Evolutionary conservation across 2,329 filamentous ascomycete genomes (phyloP), one percentile per base, ranked within the genome.

Genomic region (Graphilbum fragrans): DNA sequence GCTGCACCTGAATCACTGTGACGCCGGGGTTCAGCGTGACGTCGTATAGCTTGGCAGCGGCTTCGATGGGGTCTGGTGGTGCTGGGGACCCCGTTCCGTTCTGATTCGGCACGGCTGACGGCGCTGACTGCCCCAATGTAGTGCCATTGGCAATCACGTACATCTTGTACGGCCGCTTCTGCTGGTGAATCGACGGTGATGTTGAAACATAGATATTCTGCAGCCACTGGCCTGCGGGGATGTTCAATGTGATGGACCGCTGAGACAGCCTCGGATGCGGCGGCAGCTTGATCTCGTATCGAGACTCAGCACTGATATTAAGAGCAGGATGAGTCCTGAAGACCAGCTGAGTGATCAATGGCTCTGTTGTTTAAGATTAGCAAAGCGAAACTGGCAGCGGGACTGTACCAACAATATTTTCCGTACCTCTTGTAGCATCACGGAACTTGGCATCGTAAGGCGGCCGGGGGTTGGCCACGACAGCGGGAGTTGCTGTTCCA

Each of bases 1-100:
- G 67, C 52, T 90, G 82, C 8, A 93, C 70, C 51, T 87, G 82
- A 39, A 94, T 72, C 36, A 80, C 72, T 50, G 92, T 94, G 39
- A 86, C 70, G 7, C 86, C 86, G 2, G 74, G 71, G 21, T 74
- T 70, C 22, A 94, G 64, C 39, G 74, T 74, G 8, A 79, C 72
- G 51, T 94, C 87, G 51, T 86, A 94, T 1, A 82, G 64, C n/a
- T 80, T 78, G 47, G 76, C 76, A 45, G 69, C 66, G 37, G 61
- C 67, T 50, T 70, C 66, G 35, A 71, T 61, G 19, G 64, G 60
- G 39, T 77, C 75, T 34, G 71, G 61, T 19, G 63, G 59, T 36
- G 77, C 74, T 19, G 74, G 69, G 11, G 29, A 5, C 6, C 8
- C 29, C 5, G 32, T 18, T 4, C 32, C 32, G 32, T 34, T 34